phyloP scores from a whole-genome alignment of 495 filamentous ascomycete species.

The Terfezia boudieri region DNA sequence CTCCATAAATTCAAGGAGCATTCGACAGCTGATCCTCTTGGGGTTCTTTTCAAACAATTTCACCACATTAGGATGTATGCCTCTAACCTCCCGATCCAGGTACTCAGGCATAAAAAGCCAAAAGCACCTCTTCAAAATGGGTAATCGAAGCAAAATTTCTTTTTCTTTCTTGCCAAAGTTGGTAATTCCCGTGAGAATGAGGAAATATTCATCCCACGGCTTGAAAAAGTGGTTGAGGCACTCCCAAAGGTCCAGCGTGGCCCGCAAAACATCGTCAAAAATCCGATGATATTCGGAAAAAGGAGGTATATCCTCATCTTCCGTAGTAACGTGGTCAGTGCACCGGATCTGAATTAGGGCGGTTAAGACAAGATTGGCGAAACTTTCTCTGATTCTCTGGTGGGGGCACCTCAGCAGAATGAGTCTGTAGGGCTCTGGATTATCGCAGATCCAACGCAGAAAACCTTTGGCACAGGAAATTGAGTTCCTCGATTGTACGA shows the following conservation, averaged over 20 bases:
- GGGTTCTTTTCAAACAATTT: constrained; percentile 6
- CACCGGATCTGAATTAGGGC: constrained; percentile 28
- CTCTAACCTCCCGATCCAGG: constrained; percentile 9
- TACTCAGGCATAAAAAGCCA: constrained; percentile 13
- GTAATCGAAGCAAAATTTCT: constrained; percentile 12
- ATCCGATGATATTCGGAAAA: constrained; percentile 19
- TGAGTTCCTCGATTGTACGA: constrained; percentile 28
- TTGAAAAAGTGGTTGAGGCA: constrained; percentile 33
- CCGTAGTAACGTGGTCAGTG: constrained; percentile 22
- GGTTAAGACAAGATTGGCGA: constrained; percentile 31
- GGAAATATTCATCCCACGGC: constrained; percentile 66
- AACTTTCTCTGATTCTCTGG: constrained; percentile 34
- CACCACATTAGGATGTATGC: constrained; percentile 14
- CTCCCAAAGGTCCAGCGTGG: constrained; percentile 30
- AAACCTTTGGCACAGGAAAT: constrained; percentile 32
- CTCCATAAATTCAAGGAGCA: not conserved
- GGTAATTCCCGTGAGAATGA: constrained; percentile 37
- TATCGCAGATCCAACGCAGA: constrained; percentile 39
- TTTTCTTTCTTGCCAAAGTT: constrained; percentile 18
- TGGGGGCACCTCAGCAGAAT: constrained; percentile 44
- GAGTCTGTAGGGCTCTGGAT: constrained; percentile 36
- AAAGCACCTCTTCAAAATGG: constrained; percentile 12
- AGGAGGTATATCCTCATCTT: constrained; percentile 11
- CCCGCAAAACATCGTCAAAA: constrained; percentile 33
- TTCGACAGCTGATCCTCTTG: not conserved